Percentiles rank a stretch among this genome's conserved stretches.
phyloP scores from a whole-genome alignment of 345 rosid genomes.

The Citrus sp. region DNA sequence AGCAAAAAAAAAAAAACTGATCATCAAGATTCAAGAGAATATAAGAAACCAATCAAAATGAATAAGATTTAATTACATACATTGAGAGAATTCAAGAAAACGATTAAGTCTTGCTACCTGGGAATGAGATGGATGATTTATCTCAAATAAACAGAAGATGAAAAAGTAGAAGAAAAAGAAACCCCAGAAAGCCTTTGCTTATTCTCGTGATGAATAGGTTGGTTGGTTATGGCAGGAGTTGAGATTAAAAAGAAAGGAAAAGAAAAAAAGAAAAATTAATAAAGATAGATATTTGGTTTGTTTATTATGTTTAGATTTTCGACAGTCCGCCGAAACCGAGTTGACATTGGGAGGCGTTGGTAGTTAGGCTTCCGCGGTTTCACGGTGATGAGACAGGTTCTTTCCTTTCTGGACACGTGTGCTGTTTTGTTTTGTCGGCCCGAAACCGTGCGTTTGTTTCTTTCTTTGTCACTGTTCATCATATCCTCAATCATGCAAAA shows the following conservation, averaged over 20 bases:
- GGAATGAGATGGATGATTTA: not conserved
- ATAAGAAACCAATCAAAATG: not conserved
- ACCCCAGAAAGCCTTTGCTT: too few species aligned
- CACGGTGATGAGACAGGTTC: not conserved
- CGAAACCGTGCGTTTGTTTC: not conserved
- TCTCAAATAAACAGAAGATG: not conserved
- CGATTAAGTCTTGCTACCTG: not conserved
- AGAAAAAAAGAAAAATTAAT: too few species aligned
- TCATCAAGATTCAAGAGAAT: not conserved
- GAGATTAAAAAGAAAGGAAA: not conserved
- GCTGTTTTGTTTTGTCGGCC: not conserved
- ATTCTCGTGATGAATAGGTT: conserved; percentile 8
- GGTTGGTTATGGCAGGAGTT: not conserved
- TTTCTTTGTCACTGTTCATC: too few species aligned
- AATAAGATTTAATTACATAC: not conserved
- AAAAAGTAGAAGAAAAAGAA: not conserved
- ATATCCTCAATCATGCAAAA: not conserved
- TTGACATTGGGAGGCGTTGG: not conserved
- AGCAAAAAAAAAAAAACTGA: not conserved
- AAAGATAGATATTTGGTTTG: not conserved
- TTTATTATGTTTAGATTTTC: not conserved
- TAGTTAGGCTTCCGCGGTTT: conserved; percentile 13
- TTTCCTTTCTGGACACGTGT: not conserved
- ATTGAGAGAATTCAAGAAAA: conserved; percentile 1
- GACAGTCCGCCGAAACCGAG: not conserved